A percentile compares a stretch with the other conserved stretches of the same genome.
Evolutionary conservation across 176 grass and related monocot species (phyloP).

Genomic region (Musa beccarii): DNA sequence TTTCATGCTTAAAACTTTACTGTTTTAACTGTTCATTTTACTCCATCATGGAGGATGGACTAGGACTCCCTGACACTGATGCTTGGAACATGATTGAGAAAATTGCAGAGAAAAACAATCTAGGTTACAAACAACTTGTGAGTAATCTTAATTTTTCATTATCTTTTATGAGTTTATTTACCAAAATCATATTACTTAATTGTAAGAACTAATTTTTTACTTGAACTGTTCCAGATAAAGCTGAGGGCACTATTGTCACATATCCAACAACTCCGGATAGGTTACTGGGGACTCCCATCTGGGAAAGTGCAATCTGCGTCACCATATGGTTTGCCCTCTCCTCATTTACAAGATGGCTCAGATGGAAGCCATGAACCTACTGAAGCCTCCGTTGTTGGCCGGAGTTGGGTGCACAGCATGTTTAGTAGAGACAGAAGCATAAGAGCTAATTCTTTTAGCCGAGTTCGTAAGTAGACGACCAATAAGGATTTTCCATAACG

Average conservation of each 20-base stretch:
- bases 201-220: constrained; percentile 8
- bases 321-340: constrained; percentile 66
- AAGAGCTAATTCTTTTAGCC: constrained; percentile 71
- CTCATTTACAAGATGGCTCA: constrained; percentile 59
- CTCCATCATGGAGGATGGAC: constrained; percentile 62
- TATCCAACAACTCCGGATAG: constrained; percentile 87
- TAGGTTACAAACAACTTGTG: constrained; percentile 97
- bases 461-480: constrained; percentile 49
- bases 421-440: constrained; percentile 95
- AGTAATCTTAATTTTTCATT: constrained; percentile 28
- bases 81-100: constrained; percentile 99
- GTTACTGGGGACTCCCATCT: constrained; percentile 75
- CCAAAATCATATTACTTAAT: constrained; percentile 7
- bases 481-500: background rate
- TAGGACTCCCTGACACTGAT: constrained; percentile 85
- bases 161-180: constrained; percentile 17
- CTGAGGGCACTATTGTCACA: constrained; percentile 87
- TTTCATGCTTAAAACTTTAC: constrained; percentile 2
- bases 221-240: constrained; percentile 61
- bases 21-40: constrained; percentile 31
- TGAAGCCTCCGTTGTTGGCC: constrained; percentile 81
- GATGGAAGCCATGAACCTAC: constrained; percentile 88
- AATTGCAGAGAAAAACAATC: constrained; percentile 95
- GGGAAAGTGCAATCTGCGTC: constrained; percentile 47
- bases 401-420: constrained; percentile 99